Conservation (phyloP, 1,284 basidiomycete genomes). For the Tilletia indica region DNA sequence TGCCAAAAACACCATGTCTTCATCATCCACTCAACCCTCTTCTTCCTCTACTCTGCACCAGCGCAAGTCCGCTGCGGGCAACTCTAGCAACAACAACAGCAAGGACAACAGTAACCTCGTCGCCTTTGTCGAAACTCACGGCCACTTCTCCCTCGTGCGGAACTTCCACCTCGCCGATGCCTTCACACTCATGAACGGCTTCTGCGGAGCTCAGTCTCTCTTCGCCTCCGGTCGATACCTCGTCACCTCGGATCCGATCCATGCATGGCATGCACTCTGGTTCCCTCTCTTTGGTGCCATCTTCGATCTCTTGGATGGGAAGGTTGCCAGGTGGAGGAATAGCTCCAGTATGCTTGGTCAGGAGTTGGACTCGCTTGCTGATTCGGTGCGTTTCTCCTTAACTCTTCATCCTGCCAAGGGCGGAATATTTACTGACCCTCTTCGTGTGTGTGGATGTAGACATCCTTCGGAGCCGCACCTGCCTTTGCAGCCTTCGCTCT, state of each 20-base stretch:
- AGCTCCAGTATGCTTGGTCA: constrained; percentile 95
- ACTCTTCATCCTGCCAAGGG: background rate
- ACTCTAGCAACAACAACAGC: background rate
- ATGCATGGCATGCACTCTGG: constrained; percentile 68
- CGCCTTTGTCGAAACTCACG: constrained; percentile 52
- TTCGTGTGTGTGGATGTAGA: constrained; percentile 59
- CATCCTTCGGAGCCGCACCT: constrained; percentile 96
- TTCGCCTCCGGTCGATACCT: constrained; percentile 89
- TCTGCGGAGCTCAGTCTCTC: constrained; percentile 93
- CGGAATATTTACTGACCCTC: background rate
- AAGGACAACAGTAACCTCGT: constrained; percentile 32
- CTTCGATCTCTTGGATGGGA: constrained; percentile 97
- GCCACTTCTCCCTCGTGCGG: constrained; percentile 54
- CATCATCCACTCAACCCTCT: background rate
- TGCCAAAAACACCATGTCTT: constrained; percentile 17
- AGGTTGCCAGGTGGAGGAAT: constrained; percentile 94
- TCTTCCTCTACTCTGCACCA: constrained; percentile 22
- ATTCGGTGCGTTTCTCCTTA: constrained; percentile 67
- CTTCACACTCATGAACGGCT: constrained; percentile 99
- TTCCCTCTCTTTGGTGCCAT: constrained; percentile 92
- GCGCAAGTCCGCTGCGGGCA: constrained; percentile 24
- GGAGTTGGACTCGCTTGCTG: constrained; percentile 93
- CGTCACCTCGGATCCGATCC: constrained; percentile 70
- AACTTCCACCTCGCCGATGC: constrained; percentile 97
- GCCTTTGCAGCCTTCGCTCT: constrained; percentile 86